A percentile compares a stretch with the other conserved stretches of the same genome.
phyloP scores from a whole-genome alignment of 192 early-diverging fungal species.

The Thamnidium elegans region DNA sequence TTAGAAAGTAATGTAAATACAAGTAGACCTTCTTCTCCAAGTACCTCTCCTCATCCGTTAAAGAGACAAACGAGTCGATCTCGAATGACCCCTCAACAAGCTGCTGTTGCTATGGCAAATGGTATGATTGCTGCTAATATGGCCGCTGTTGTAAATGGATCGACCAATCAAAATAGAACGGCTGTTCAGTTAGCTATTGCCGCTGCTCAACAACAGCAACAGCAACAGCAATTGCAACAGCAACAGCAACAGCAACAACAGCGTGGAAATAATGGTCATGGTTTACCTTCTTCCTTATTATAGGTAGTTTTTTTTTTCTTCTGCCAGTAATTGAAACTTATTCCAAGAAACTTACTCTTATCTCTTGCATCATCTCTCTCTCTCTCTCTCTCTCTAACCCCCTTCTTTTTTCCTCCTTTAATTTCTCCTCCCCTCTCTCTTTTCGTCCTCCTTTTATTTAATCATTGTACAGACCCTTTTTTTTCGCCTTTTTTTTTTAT shows the following conservation, averaged over 20 bases:
- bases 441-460: too few relatives aligned
- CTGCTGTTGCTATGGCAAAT: conserved; percentile 31
- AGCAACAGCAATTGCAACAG: conserved; percentile 14
- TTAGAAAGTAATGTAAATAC: neutral
- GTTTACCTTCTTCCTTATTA: neutral
- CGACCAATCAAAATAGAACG: conserved; percentile 17
- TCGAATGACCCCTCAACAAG: conserved; percentile 31
- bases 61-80: conserved; percentile 27
- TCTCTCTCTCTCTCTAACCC: too few relatives aligned
- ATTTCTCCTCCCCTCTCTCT: too few relatives aligned
- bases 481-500: neutral
- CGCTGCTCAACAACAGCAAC: conserved; percentile 26
- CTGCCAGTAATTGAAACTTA: neutral
- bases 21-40: conserved; percentile 3
- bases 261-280: neutral
- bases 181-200: conserved; percentile 26
- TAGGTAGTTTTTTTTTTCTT: neutral
- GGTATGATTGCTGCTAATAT: conserved; percentile 35
- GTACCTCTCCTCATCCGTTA: conserved; percentile 1
- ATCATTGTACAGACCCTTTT: neutral
- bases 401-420: neutral
- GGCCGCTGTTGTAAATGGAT: conserved; percentile 29
- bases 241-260: conserved; percentile 9
- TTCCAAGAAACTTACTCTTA: neutral
- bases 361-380: too few relatives aligned